Evolutionary conservation across 2,329 filamentous ascomycete genomes (phyloP).

Genomic region (Lecanosticta acicola): DNA sequence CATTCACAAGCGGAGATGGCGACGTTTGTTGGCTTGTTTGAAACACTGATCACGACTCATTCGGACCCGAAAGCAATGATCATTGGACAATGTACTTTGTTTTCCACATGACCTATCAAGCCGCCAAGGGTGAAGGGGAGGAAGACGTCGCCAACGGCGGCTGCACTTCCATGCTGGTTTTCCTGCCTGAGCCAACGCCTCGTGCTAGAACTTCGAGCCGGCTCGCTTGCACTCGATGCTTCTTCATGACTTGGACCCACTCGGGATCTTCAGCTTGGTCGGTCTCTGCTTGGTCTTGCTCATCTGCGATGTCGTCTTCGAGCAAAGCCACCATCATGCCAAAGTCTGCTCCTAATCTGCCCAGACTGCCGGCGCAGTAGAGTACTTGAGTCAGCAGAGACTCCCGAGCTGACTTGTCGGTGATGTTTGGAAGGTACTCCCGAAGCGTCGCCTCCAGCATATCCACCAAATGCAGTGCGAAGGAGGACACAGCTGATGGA

Average conservation of each 20-base stretch:
- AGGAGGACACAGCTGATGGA: constrained; percentile 73
- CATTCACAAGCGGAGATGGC: neutral
- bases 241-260: constrained; percentile 85
- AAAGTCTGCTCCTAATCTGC: constrained; percentile 86
- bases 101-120: neutral
- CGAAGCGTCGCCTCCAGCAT: constrained; percentile 72
- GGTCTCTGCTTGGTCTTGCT: constrained; percentile 47
- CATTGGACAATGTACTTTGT: too few species aligned
- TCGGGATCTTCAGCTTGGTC: constrained; percentile 52
- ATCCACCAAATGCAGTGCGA: constrained; percentile 75
- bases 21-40: neutral
- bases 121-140: neutral
- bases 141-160: constrained; percentile 16
- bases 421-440: constrained; percentile 72
- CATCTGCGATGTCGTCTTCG: constrained; percentile 41
- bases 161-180: constrained; percentile 54
- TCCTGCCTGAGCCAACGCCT: constrained; percentile 28
- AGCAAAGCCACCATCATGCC: constrained; percentile 72
- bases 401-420: constrained; percentile 73
- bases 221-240: constrained; percentile 78
- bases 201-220: constrained; percentile 32
- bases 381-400: constrained; percentile 87
- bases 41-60: too few species aligned
- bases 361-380: constrained; percentile 87
- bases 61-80: too few species aligned